Percentiles rank a stretch among this genome's conserved stretches.
Evolutionary conservation across 2,329 filamentous ascomycete species (phyloP).

Genomic region (Mollisia scopiformis): DNA sequence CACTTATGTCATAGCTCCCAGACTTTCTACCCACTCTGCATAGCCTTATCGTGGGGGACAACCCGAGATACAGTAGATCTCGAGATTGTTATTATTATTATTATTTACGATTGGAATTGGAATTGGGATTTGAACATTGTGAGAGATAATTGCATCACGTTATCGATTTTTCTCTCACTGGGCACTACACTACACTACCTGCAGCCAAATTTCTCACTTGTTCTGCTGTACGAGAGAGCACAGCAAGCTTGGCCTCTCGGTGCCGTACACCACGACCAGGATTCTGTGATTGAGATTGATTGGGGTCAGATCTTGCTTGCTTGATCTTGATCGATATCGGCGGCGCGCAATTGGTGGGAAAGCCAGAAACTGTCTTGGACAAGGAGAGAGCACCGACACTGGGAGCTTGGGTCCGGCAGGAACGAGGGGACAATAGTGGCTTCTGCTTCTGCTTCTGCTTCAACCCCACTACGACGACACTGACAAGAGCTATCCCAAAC

Average conservation of each 20-base stretch:
- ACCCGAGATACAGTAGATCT: not conserved
- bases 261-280: no score
- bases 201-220: not conserved
- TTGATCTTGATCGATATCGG: slow-evolving; percentile 8
- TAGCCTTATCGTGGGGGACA: slow-evolving; percentile 20
- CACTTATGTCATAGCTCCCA: slow-evolving; percentile 18
- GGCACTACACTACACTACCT: not conserved
- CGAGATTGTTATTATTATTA: not conserved
- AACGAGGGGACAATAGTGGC: not conserved
- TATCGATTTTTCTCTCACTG: not conserved
- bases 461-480: not conserved
- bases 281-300: no score
- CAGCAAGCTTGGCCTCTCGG: no score
- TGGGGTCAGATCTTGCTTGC: no score
- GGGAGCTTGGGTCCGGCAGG: slow-evolving; percentile 5
- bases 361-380: not conserved
- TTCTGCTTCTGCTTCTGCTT: no score
- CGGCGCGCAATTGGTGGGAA: not conserved
- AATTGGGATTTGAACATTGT: not conserved
- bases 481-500: not conserved
- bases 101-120: no score
- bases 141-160: slow-evolving; percentile 10
- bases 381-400: not conserved
- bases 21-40: not conserved
- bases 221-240: no score